phyloP scores from a whole-genome alignment of 306 rosid genomes.

The Betula pendula region DNA sequence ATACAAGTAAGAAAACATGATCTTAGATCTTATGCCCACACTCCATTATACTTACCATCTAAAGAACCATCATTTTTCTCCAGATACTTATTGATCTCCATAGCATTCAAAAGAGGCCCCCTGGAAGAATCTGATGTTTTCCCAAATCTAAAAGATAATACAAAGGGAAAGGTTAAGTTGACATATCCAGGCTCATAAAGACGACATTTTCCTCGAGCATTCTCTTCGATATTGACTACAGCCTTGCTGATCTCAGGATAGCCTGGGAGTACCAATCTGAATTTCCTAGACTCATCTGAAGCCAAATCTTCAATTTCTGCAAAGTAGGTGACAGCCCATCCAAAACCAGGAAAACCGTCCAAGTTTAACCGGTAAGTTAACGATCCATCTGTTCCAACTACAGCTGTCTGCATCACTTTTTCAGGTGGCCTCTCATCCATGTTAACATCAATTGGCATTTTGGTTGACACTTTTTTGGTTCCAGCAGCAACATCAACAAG shows the following conservation, averaged over 20 bases:
- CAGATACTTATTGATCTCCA: conserved; percentile 85
- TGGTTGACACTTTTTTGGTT: conserved; percentile 74
- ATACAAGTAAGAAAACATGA: conserved; percentile 17
- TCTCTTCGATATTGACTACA: conserved; percentile 87
- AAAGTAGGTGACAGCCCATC: conserved; percentile 85
- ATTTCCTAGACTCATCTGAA: conserved; percentile 70
- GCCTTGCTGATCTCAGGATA: conserved; percentile 67
- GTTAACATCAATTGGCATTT: conserved; percentile 58
- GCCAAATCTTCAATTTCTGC: conserved; percentile 93
- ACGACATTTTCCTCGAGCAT: conserved; percentile 83
- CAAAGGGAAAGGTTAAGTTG: conserved; percentile 81
- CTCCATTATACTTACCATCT: conserved; percentile 58
- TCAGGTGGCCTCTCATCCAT: conserved; percentile 73
- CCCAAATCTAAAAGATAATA: conserved; percentile 71
- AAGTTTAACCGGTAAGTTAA: conserved; percentile 83
- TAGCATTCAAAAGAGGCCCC: conserved; percentile 92
- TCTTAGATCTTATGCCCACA: background rate
- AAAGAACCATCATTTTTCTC: conserved; percentile 76
- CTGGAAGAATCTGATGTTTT: conserved; percentile 77
- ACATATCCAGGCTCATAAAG: conserved; percentile 86
- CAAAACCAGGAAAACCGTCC: conserved; percentile 87
- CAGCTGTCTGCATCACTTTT: conserved; percentile 97
- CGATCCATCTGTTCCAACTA: conserved; percentile 84
- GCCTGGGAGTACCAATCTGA: conserved; percentile 83
- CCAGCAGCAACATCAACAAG: conserved; percentile 93